Percentiles rank a stretch among this genome's conserved stretches.
These are phyloP conservation scores for Salix purpurea DNA, from an alignment of 345 rosid genomes.

Conservation along the genomic window DNA sequence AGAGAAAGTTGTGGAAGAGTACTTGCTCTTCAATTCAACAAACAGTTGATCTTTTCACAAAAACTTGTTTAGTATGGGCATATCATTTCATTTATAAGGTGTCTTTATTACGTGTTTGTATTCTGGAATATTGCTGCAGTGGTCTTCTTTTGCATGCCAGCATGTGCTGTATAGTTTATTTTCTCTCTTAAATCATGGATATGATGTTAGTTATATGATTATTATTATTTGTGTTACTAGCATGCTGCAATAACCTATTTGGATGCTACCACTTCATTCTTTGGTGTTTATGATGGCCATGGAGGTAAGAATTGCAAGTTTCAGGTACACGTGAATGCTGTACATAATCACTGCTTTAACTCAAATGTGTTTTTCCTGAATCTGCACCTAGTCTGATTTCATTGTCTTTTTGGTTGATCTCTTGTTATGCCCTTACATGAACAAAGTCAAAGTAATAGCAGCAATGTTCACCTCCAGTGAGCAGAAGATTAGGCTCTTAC, in stretches of 20 bases:
- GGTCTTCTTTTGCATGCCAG: neutral
- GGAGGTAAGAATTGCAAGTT: slow-evolving; percentile 69
- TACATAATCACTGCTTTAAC: neutral
- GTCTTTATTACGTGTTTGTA: neutral
- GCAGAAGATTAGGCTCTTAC: too few relatives aligned
- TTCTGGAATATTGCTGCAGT: neutral
- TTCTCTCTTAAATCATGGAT: neutral
- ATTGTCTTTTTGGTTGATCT: too few relatives aligned
- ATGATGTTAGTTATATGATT: neutral
- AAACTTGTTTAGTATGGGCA: neutral
- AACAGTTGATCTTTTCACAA: neutral
- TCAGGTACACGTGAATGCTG: neutral
- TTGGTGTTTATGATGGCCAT: slow-evolving; percentile 98
- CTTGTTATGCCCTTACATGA: too few relatives aligned
- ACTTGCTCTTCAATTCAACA: neutral
- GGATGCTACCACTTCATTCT: slow-evolving; percentile 81
- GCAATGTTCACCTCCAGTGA: too few relatives aligned
- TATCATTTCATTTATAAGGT: too few relatives aligned
- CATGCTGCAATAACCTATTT: slow-evolving; percentile 61
- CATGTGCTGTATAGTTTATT: neutral
- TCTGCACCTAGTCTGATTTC: too few relatives aligned
- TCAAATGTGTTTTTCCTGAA: too few relatives aligned
- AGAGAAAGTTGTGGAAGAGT: too few relatives aligned
- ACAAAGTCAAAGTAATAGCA: too few relatives aligned
- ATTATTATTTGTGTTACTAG: too few relatives aligned